A percentile compares a stretch with the other conserved stretches of the same genome.
phyloP scores from a whole-genome alignment of 331 rosid genomes.

The Dryas integrifolia region DNA sequence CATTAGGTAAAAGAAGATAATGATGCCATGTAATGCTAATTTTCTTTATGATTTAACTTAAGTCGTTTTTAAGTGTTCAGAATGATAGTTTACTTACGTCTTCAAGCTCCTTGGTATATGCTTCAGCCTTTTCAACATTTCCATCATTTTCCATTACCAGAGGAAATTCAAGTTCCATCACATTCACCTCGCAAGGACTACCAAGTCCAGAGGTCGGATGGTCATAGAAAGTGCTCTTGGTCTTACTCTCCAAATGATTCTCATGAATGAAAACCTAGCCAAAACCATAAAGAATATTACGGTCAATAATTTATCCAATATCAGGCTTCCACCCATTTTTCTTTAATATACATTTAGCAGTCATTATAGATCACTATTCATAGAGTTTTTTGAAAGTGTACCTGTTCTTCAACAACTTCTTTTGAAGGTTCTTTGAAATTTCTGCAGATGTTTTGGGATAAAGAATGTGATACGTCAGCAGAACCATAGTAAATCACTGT shows the following conservation, averaged over 20 bases:
- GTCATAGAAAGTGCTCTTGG: constrained; percentile 26
- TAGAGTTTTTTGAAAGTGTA: not conserved
- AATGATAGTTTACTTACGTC: constrained; percentile 56
- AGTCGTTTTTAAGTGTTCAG: not conserved
- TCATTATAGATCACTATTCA: constrained; percentile 2
- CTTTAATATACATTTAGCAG: constrained; percentile 18
- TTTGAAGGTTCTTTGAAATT: constrained; percentile 42
- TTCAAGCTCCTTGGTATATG: constrained; percentile 76
- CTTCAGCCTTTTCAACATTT: constrained; percentile 80
- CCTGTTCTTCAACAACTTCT: constrained; percentile 47
- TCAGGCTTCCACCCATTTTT: constrained; percentile 20
- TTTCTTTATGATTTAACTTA: not conserved
- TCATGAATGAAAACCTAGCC: constrained; percentile 25
- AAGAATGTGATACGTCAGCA: constrained; percentile 28
- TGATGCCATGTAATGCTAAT: not conserved
- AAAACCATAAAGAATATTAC: constrained; percentile 9
- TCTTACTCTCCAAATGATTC: constrained; percentile 40
- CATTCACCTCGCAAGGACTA: constrained; percentile 39
- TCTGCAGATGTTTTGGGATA: constrained; percentile 48
- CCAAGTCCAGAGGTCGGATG: constrained; percentile 34
- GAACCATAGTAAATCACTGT: constrained; percentile 4
- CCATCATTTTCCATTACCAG: constrained; percentile 52
- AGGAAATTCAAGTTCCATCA: constrained; percentile 52
- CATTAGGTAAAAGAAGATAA: not conserved
- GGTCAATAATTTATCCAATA: constrained; percentile 8